A percentile compares a stretch with the other conserved stretches of the same genome.
Evolutionary conservation across 1,284 basidiomycete species (phyloP).

Genomic region (Cryptococcus maquisensis): DNA sequence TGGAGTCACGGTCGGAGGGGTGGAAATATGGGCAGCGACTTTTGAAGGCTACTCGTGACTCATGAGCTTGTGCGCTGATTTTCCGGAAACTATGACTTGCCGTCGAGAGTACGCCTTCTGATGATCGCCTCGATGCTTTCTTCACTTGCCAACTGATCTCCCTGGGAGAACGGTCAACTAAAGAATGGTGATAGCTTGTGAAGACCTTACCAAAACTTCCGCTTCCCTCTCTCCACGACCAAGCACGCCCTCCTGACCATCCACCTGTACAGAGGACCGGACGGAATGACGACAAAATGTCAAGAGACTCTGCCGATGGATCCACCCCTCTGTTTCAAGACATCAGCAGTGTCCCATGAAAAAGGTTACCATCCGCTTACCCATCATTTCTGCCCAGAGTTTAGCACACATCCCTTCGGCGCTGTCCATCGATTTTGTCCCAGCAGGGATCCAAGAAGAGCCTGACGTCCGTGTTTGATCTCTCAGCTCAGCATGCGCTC

Average conservation of each 20-base stretch:
- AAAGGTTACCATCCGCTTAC: slow-evolving; percentile 52
- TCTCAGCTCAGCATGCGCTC: slow-evolving; percentile 71
- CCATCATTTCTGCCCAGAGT: slow-evolving; percentile 76
- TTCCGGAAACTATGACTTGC: slow-evolving; percentile 50
- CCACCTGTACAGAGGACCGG: slow-evolving; percentile 63
- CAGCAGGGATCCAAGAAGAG: slow-evolving; percentile 38
- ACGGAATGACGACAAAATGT: slow-evolving; percentile 72
- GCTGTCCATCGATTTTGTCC: slow-evolving; percentile 11
- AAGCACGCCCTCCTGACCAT: slow-evolving; percentile 8
- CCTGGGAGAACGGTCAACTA: slow-evolving; percentile 49
- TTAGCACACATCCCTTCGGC: slow-evolving; percentile 63
- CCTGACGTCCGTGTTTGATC: slow-evolving; percentile 52
- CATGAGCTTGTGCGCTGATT: neutral
- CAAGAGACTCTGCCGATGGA: slow-evolving; percentile 68
- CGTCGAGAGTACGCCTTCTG: slow-evolving; percentile 69
- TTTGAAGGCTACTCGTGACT: slow-evolving; percentile 64
- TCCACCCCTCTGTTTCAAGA: slow-evolving; percentile 68
- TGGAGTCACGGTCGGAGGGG: slow-evolving; percentile 58
- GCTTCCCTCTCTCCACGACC: slow-evolving; percentile 60
- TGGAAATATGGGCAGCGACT: slow-evolving; percentile 80
- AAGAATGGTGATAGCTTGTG: neutral
- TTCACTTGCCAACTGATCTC: slow-evolving; percentile 74
- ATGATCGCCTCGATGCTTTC: slow-evolving; percentile 73
- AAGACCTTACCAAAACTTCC: slow-evolving; percentile 64
- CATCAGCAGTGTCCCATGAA: slow-evolving; percentile 5